Conservation (phyloP, 768 basidiomycete genomes). For the Chalciporus piperatus region DNA sequence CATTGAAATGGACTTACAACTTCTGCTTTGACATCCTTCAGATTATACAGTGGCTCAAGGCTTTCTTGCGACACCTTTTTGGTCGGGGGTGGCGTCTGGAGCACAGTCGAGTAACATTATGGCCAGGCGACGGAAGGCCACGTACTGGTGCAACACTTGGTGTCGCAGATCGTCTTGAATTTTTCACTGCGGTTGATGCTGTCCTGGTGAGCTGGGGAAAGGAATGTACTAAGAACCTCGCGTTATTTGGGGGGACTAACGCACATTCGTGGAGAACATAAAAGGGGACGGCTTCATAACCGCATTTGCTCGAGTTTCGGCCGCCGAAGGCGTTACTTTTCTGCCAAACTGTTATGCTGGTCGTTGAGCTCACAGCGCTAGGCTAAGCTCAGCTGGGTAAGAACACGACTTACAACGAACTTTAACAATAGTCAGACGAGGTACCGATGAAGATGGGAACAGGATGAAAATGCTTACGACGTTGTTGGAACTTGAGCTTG, state of each 20-base stretch:
- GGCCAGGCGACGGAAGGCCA: not conserved
- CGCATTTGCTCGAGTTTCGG: not conserved
- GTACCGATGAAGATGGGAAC: no score
- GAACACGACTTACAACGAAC: conserved; percentile 2
- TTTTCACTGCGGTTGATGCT: no score
- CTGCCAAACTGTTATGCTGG: conserved; percentile 4
- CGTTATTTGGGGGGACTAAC: not conserved
- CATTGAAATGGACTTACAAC: not conserved
- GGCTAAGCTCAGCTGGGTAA: no score
- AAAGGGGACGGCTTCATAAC: conserved; percentile 1
- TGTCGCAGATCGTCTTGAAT: not conserved
- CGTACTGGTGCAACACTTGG: not conserved
- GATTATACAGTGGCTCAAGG: conserved; percentile 1
- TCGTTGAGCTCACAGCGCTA: no score
- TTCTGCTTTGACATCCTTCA: conserved; percentile 7
- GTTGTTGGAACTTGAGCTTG: no score
- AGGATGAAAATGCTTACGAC: no score
- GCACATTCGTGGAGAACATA: conserved; percentile 3
- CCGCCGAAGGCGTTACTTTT: not conserved
- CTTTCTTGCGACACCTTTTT: conserved; percentile 1
- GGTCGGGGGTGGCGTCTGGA: not conserved
- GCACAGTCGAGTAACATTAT: not conserved
- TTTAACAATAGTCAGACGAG: not conserved
- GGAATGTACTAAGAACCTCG: not conserved
- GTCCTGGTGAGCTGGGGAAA: no score